Conservation (phyloP, 169 alveolate genomes). For the Plasmodium inui region DNA sequence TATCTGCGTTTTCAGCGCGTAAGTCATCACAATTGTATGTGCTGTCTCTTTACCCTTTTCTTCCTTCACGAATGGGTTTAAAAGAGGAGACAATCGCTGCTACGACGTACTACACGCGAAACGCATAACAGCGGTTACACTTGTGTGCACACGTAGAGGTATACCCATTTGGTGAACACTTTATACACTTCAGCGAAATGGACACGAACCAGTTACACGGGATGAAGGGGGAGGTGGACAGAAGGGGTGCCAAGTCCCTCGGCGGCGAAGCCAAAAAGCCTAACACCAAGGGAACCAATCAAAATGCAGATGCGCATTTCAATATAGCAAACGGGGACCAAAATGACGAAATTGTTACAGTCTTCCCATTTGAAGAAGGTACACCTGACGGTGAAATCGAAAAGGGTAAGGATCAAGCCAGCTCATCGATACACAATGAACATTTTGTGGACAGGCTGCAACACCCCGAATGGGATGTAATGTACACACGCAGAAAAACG, state of each 20-base stretch:
- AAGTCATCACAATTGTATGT: neutral
- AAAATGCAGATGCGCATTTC: neutral
- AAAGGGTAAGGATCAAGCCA: neutral
- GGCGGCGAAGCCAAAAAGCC: neutral
- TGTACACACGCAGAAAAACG: neutral
- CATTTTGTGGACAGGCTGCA: neutral
- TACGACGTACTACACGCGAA: neutral
- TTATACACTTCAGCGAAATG: neutral
- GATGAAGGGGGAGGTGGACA: neutral
- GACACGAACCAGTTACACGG: neutral
- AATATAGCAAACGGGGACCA: neutral
- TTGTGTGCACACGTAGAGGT: neutral
- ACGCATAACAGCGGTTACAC: neutral
- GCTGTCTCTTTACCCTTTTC: neutral
- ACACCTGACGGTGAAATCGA: neutral
- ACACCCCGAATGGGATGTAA: neutral
- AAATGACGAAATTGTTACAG: neutral
- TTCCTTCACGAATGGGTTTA: neutral
- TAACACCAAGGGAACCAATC: neutral
- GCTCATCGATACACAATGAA: neutral
- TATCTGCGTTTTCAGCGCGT: neutral
- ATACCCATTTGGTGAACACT: neutral
- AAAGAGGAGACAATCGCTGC: neutral
- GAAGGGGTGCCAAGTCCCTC: neutral
- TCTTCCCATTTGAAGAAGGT: neutral